These are phyloP conservation scores for Remersonia thermophila DNA, from an alignment of 2,329 filamentous ascomycete genomes.

Conservation along the genomic window DNA sequence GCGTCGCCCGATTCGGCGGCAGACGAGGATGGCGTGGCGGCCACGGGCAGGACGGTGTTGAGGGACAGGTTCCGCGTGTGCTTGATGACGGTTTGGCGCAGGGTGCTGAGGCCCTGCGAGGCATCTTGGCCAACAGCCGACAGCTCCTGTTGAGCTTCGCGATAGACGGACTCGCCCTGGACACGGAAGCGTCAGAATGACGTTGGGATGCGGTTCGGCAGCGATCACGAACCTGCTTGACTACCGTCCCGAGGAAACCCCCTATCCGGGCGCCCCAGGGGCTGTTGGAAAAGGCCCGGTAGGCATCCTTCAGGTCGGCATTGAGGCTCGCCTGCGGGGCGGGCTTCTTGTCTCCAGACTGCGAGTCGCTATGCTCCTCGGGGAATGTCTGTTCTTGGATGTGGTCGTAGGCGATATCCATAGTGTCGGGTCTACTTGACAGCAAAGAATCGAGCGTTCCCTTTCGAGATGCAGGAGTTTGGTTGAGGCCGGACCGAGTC, in stretches of 20 bases:
- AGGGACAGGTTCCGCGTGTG: slow-evolving; percentile 65
- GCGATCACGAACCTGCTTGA: too few species aligned
- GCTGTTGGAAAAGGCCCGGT: slow-evolving; percentile 82
- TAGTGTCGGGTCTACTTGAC: too few species aligned
- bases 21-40: slow-evolving; percentile 15
- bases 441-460: too few species aligned
- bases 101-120: slow-evolving; percentile 61
- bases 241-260: slow-evolving; percentile 80
- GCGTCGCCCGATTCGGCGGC: slow-evolving; percentile 18
- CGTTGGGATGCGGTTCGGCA: slow-evolving; percentile 35
- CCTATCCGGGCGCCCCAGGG: slow-evolving; percentile 85
- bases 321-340: slow-evolving; percentile 52
- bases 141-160: slow-evolving; percentile 76
- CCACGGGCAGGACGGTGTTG: slow-evolving; percentile 26
- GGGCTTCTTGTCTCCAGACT: slow-evolving; percentile 29
- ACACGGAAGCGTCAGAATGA: slow-evolving; percentile 27
- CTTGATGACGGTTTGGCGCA: slow-evolving; percentile 55
- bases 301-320: slow-evolving; percentile 84
- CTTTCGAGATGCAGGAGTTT: too few species aligned
- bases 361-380: slow-evolving; percentile 32
- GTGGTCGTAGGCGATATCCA: slow-evolving; percentile 97
- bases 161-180: slow-evolving; percentile 73
- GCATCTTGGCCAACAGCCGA: slow-evolving; percentile 69
- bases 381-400: slow-evolving; percentile 73
- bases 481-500: too few species aligned